phyloP scores from a whole-genome alignment of 495 filamentous ascomycete genomes.

The Penicillium bialowiezense region DNA sequence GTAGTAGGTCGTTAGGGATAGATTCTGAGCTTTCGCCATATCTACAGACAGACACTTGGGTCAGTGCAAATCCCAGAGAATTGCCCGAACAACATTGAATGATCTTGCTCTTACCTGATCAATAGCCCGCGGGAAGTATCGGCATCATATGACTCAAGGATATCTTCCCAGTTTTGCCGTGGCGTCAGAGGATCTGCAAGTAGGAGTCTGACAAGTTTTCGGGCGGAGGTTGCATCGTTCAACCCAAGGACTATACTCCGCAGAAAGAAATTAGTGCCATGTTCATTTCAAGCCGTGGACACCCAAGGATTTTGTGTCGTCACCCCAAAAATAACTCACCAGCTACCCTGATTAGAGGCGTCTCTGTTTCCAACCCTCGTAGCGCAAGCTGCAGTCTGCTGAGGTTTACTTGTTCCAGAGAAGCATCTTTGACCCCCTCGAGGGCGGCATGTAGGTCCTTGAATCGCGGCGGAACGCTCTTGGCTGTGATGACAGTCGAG shows the following conservation, averaged over 20 bases:
- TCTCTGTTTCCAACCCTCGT: conserved; percentile 66
- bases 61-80: not conserved
- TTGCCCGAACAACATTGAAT: not conserved
- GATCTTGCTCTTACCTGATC: conserved; percentile 45
- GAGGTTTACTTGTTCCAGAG: conserved; percentile 65
- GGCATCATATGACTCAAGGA: conserved; percentile 48
- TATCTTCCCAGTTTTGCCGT: conserved; percentile 67
- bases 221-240: conserved; percentile 43
- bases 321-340: conserved; percentile 30
- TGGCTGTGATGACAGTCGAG: conserved; percentile 28
- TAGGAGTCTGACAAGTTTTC: conserved; percentile 64
- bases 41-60: conserved; percentile 21
- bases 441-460: conserved; percentile 61
- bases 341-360: conserved; percentile 69
- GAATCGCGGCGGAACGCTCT: conserved; percentile 35
- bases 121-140: conserved; percentile 52
- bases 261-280: not conserved
- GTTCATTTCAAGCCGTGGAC: not conserved
- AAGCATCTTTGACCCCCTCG: conserved; percentile 56
- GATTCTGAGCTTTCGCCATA: conserved; percentile 51
- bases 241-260: conserved; percentile 48
- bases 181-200: conserved; percentile 73
- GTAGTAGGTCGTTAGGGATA: conserved; percentile 45
- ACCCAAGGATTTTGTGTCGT: no score
- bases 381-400: conserved; percentile 78